Conservation (phyloP, 2,329 filamentous ascomycete genomes). For the Colletotrichum destructivum region DNA sequence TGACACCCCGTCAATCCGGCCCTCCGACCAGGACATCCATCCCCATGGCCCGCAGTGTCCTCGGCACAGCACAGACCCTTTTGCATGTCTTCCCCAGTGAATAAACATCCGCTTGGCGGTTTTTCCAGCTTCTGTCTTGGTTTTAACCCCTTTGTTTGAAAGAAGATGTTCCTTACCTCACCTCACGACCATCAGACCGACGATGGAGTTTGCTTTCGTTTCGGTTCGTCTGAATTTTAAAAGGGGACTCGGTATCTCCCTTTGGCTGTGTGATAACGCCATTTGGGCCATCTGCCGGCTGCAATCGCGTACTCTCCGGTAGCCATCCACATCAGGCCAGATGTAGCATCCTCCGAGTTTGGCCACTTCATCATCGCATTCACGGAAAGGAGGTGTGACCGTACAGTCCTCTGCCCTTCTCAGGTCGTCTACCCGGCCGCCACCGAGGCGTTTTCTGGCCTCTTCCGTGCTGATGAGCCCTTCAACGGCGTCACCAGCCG, state of each 20-base stretch:
- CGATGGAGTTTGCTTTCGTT: neutral
- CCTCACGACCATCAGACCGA: constrained; percentile 1
- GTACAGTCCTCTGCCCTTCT: constrained; percentile 33
- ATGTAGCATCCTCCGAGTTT: neutral
- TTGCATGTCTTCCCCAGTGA: neutral
- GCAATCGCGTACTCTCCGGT: constrained; percentile 2
- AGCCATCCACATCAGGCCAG: neutral
- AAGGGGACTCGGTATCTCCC: neutral
- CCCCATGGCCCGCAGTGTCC: too few species aligned
- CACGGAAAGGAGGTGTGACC: neutral
- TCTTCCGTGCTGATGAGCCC: constrained; percentile 28
- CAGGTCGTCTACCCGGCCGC: constrained; percentile 23
- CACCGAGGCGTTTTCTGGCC: constrained; percentile 29
- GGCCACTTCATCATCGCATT: neutral
- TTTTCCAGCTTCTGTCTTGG: neutral
- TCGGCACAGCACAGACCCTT: neutral
- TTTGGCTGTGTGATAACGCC: constrained; percentile 23
- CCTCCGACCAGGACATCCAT: neutral
- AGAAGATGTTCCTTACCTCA: constrained; percentile 21
- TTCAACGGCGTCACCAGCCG: constrained; percentile 27
- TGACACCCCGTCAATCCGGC: too few species aligned
- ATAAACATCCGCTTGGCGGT: neutral
- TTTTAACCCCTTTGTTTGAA: constrained; percentile 9
- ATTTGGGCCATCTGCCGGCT: constrained; percentile 26
- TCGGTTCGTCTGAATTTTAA: neutral